Evolutionary conservation across 2,329 filamentous ascomycete species (phyloP), one percentile per base, ranked within the genome.

Genomic region (Thelonectria rubi): DNA sequence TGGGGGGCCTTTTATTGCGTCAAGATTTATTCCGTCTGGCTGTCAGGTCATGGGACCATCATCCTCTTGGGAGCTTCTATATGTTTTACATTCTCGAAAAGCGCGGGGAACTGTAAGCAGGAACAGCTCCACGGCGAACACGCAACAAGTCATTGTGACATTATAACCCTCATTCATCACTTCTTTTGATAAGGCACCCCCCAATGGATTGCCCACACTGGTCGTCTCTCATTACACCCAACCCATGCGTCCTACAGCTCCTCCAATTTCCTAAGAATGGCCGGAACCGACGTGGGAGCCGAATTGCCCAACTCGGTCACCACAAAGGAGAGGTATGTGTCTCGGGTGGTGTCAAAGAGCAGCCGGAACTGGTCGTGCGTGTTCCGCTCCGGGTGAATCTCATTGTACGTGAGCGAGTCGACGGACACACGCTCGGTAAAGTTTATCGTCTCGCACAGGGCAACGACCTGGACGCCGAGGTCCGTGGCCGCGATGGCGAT

Each of bases 401-500:
- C 95, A 76, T 99, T 99, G 72, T 93, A 90, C 43, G 95, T 94
- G 67, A 98, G 92, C 21, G 93, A 94, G 78, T 98, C 95, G 14
- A 96, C 87, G 7, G 93, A 91, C 11, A 97, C 92, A 60, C 93
- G 90, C 89, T 80, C 86, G 30, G 72, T 95, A 76, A 98, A 97
- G 79, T 98, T 99, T 80, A 98, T 89, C 4, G 91, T 95, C 80
- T 98, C 94, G 76, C 93, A 97, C 61, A 96, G 91, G 3, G 96
- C 92, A 34, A 96, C 89, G 60, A 98, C 92, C 1, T 92, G 91
- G 39, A 94, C 86, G 60, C 90, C 89, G 18, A 88, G 83, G 58
- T 91, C 87, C 53, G 89, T 87, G 6, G 94, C 94, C 43, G 91
- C 88, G 81, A 95, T 91, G 17, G 94, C 94, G 10, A 98, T 86